A percentile compares a stretch with the other conserved stretches of the same genome.
Evolutionary conservation across 2,329 filamentous ascomycete species (phyloP).

Genomic region (Fusarium nisikadoi): DNA sequence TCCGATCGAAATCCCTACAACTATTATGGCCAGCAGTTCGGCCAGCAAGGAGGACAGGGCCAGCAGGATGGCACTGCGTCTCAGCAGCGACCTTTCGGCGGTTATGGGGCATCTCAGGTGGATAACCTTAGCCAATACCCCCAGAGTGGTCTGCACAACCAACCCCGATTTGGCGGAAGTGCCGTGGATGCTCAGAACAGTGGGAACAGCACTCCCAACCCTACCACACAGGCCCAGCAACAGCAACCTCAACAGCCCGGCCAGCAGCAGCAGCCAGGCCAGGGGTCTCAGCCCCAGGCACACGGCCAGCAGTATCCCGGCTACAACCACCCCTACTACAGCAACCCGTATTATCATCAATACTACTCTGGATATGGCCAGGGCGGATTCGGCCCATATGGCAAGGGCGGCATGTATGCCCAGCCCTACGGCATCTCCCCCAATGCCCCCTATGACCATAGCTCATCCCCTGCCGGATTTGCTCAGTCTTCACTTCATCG

Average conservation of each 20-base stretch:
- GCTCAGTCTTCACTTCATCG: constrained; percentile 65
- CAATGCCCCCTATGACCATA: constrained; percentile 67
- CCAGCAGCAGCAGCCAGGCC: constrained; percentile 57
- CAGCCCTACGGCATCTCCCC: constrained; percentile 68
- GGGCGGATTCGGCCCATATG: constrained; percentile 64
- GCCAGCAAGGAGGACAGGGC: constrained; percentile 67
- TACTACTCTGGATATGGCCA: constrained; percentile 68
- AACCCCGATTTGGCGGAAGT: constrained; percentile 67
- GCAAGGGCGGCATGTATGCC: constrained; percentile 65
- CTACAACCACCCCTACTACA: constrained; percentile 68
- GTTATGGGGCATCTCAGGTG: constrained; percentile 74
- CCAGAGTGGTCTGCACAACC: constrained; percentile 72
- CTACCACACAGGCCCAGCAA: constrained; percentile 67
- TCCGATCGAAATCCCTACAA: constrained; percentile 81
- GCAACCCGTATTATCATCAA: constrained; percentile 70
- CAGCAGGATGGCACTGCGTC: constrained; percentile 77
- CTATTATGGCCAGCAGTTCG: constrained; percentile 75
- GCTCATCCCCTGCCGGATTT: constrained; percentile 65
- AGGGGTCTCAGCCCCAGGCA: constrained; percentile 57
- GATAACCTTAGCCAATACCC: constrained; percentile 76
- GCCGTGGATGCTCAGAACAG: constrained; percentile 80
- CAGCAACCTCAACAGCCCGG: constrained; percentile 59
- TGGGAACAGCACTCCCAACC: constrained; percentile 91
- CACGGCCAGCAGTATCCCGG: constrained; percentile 63
- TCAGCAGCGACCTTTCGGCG: constrained; percentile 81